These are phyloP conservation scores for Citrus cavaleriei DNA, from an alignment of 345 rosid genomes.

Conservation along the genomic window DNA sequence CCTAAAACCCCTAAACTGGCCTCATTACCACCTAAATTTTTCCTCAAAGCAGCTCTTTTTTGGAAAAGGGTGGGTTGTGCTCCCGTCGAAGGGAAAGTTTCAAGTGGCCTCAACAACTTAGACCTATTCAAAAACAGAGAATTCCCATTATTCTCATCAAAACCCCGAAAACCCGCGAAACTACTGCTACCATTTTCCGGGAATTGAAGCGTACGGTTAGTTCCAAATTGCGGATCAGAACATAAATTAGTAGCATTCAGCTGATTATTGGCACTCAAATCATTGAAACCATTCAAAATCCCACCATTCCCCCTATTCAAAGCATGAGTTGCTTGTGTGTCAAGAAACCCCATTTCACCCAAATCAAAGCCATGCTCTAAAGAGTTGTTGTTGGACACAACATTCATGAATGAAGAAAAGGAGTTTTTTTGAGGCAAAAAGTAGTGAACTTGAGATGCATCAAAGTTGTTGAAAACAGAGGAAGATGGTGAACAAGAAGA, in stretches of 20 bases:
- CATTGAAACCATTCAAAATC: constrained; percentile 32
- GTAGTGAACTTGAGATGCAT: constrained; percentile 56
- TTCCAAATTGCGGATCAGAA: constrained; percentile 27
- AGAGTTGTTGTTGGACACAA: constrained; percentile 40
- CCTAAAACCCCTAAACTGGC: constrained; percentile 20
- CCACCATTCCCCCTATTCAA: constrained; percentile 32
- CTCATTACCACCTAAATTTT: constrained; percentile 36
- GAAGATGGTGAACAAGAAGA: constrained; percentile 56
- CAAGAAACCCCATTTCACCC: constrained; percentile 48
- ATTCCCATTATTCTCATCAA: constrained; percentile 37
- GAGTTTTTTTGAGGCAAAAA: constrained; percentile 39
- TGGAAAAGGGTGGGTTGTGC: constrained; percentile 60
- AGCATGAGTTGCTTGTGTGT: constrained; percentile 39
- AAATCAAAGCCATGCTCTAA: constrained; percentile 50
- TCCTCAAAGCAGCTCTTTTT: constrained; percentile 56
- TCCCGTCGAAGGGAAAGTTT: constrained; percentile 47
- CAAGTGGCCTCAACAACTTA: constrained; percentile 47
- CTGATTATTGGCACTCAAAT: constrained; percentile 32
- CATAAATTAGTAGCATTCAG: constrained; percentile 27
- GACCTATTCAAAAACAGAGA: constrained; percentile 43
- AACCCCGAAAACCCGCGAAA: constrained; percentile 37
- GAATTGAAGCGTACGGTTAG: constrained; percentile 26
- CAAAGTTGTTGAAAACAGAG: constrained; percentile 60
- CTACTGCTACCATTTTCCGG: constrained; percentile 30
- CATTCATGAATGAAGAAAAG: constrained; percentile 40